These are phyloP conservation scores for Epithele typhae DNA, from an alignment of 768 basidiomycete species.

Conservation along the genomic window DNA sequence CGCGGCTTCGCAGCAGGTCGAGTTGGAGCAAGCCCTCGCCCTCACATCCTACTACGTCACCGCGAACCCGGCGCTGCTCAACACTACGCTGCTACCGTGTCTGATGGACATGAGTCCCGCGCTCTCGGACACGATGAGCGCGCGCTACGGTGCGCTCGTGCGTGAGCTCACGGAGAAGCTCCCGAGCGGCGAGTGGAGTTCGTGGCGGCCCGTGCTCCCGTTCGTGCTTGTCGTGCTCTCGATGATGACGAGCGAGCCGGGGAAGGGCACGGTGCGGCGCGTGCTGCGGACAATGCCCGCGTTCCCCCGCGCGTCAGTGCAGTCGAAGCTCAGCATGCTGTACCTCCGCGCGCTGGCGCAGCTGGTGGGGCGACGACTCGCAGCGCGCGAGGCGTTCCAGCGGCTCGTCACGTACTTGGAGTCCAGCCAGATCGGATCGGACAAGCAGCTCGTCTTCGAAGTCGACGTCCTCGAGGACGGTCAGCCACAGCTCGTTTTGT, in stretches of 20 bases:
- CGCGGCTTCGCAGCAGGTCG: not conserved
- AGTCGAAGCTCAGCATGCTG: conserved; percentile 2
- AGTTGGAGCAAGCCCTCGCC: conserved; percentile 7
- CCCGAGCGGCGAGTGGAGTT: not conserved
- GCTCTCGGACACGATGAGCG: conserved; percentile 5
- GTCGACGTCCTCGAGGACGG: conserved; percentile 2
- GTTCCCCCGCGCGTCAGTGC: not conserved
- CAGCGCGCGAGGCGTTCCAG: conserved; percentile 2
- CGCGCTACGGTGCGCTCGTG: conserved; percentile 3
- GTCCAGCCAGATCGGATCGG: not conserved
- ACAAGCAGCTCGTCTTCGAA: not conserved
- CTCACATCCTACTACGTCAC: conserved; percentile 6
- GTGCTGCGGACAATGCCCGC: not conserved
- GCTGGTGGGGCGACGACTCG: not conserved
- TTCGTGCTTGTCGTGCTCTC: conserved; percentile 7
- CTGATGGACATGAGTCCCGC: conserved; percentile 3
- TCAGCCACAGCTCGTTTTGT: not conserved
- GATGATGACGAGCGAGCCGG: conserved; percentile 3
- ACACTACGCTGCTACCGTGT: conserved; percentile 1
- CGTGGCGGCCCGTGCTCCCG: conserved; percentile 4
- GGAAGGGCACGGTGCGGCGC: conserved; percentile 1
- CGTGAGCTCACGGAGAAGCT: not conserved
- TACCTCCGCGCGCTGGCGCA: conserved; percentile 4
- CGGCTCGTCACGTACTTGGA: not conserved
- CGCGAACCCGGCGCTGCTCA: conserved; percentile 2